Evolutionary conservation across 495 filamentous ascomycete genomes (phyloP), one percentile per base, ranked within the genome.

Genomic region (Opeltia flavorubescens): DNA sequence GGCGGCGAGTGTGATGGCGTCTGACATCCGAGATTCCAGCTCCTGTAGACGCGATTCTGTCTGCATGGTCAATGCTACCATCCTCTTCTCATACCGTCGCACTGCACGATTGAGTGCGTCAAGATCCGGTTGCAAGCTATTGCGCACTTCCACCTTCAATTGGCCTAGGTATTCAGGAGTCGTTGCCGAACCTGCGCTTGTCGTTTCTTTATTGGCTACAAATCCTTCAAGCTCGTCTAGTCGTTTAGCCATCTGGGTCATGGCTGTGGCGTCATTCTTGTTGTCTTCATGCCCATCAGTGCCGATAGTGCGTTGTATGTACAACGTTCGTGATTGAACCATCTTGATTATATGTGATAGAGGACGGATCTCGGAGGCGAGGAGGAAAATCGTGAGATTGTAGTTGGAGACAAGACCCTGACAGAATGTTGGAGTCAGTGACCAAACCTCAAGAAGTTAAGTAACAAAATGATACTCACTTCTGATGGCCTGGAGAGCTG

Each of bases 381-480:
- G 72, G 9, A 95, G 66, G 62, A 95, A 96, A 50, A 96, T 84
- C n/a, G 83, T 87, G 43, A 98, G 72, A 62, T 95, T 94, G 62
- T 86, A 91, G 58, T 91, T 81, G 2, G 86, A 93, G 13, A 95
- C 83, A 12, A 94, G 67, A 2, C 86, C 84, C n/a, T n/a, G n/a
- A n/a, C n/a, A n/a, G n/a, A n/a, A n/a, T n/a, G n/a, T n/a, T n/a
- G n/a, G n/a, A n/a, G n/a, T n/a, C n/a, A n/a, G n/a, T n/a, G n/a
- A n/a, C n/a, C n/a, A n/a, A n/a, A n/a, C n/a, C n/a, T n/a, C n/a
- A n/a, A n/a, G n/a, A n/a, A n/a, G n/a, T n/a, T n/a, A n/a, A n/a
- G n/a, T n/a, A n/a, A n/a, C n/a, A n/a, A n/a, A n/a, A n/a, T n/a
- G n/a, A n/a, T n/a, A n/a, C n/a, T n/a, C n/a, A n/a, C n/a, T 60